Base-by-base conservation (phyloP, 1,139 yeast species). In the Suhomyces guaymorum region DNA sequence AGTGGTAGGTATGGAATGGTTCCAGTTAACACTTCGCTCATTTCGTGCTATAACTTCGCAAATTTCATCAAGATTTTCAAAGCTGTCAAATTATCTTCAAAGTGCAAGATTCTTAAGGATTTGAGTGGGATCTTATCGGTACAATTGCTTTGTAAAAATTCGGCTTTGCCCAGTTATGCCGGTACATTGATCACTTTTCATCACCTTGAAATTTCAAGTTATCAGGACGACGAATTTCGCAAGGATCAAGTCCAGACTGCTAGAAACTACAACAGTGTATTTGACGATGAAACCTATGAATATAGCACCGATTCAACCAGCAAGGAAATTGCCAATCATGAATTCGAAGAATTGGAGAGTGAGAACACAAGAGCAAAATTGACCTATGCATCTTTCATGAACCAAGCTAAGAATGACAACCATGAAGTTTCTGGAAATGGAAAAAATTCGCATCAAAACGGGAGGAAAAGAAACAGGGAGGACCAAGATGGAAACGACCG, bases 121-220 rank as follows among this genome's bases (percentile, higher is more conserved):
- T 47, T 58, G 11, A 63, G 66, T 41, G 86, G 86, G 0, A 57
- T 80, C 1, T 63, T 78, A 3, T 66, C 77, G 3, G 49, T 76
- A 9, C 75, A 73, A 35, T 51, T 76, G 26, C 54, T 73, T 10
- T 59, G 74, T 42, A 65, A 59, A 36, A 66, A 61, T 43, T 39
- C 49, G 7, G 51, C 49, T n/a, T 38, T 54, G n/a, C 46, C 56
- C 3, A 51, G 46, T 35, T 77, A 76, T 46, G 66, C 77, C 2
- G 88, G 87, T 2, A 78, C 84, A 1, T 69, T 81, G 21, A 71
- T 82, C 6, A 82, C 82, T 20, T 75, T 80, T 44, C 72, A 77
- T 39, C 69, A 82, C 57, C 53, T 82, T 36, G 88, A 82, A 48
- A 50, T 61, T 3, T 37, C 57, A 4, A 42, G 50, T 2, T 42